Base-by-base conservation (phyloP, 768 basidiomycete genomes). In the Chalciporus sphaerocephalus region DNA sequence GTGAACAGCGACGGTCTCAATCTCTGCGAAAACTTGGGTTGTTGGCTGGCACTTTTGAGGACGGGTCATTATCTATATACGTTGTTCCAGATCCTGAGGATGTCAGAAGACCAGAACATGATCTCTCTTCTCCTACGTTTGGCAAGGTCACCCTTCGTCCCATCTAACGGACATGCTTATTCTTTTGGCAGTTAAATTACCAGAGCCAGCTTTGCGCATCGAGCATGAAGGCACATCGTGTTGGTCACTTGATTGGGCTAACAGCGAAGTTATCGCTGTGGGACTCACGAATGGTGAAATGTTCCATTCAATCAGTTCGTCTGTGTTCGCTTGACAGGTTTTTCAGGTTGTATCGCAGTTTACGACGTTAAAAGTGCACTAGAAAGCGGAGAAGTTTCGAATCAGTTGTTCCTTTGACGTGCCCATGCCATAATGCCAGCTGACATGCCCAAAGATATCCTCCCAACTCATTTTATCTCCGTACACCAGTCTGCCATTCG, bases 221-320 rank as follows among this genome's bases (percentile, higher is more conserved):
- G 80, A 87, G 53, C 66, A 91, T 2, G 82, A 85, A 43, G 87
- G 91, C 34, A 77, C 88, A 0, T 70, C 74, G n/a, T 86, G 84
- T 58, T 86, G 80, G 76, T 76, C 80, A 13, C 72, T 96, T 42
- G 92, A 96, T 54, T 97, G 93, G 93, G 87, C 83, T 0, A 92
- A 90, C 51, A 89, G 90, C 51, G 83, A 87, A 46, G 56, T 83
- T 10, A 64, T 99, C 6, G 92, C 90, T 0, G 79, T 87, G 11
- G 94, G 93, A 0, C 84, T 84, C 21, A 84, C 88, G 2, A 87
- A 90, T 53, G 94, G 95, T 92, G 43, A 40, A 42, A 27, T 16
- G 7, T 6, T 2, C 8, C 10, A 11, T n/a, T 10, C 30, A 11
- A 10, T 1, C 15, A 4, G 5, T 22, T 33, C n/a, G n/a, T n/a